Evolutionary conservation across 2,329 filamentous ascomycete species (phyloP).

Genomic region (Microdochium trichocladiopsis): DNA sequence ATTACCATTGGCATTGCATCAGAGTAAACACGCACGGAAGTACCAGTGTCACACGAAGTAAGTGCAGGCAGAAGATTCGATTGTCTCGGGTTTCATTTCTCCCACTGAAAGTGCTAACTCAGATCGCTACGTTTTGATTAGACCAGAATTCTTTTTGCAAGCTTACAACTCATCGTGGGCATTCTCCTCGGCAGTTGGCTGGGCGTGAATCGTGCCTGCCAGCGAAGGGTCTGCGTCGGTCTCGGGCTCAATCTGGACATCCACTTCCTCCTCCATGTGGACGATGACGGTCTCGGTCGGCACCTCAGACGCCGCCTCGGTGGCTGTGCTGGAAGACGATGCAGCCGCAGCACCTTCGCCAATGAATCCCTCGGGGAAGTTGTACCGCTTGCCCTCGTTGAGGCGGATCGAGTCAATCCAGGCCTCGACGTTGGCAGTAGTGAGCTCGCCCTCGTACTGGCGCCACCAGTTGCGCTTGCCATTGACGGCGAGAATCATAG

Average conservation of each 20-base stretch:
- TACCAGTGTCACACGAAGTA: background rate
- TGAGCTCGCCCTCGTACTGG: constrained; percentile 57
- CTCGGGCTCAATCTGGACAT: constrained; percentile 18
- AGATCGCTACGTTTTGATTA: background rate
- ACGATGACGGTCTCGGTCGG: constrained; percentile 34
- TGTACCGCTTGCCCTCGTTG: constrained; percentile 76
- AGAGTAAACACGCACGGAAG: too few relatives aligned
- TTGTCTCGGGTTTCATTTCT: too few relatives aligned
- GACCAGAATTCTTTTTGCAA: background rate
- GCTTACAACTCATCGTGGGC: constrained; percentile 44
- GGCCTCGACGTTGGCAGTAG: constrained; percentile 58
- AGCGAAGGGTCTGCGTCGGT: constrained; percentile 12
- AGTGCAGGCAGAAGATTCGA: too few relatives aligned
- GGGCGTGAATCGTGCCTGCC: background rate
- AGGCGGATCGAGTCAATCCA: constrained; percentile 92
- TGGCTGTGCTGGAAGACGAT: background rate
- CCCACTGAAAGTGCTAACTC: background rate
- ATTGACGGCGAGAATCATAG: constrained; percentile 78
- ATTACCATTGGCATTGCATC: background rate
- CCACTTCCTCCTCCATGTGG: constrained; percentile 22
- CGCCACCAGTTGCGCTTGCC: constrained; percentile 83
- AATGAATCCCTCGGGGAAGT: constrained; percentile 58
- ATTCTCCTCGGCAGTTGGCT: constrained; percentile 23
- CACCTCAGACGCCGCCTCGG: constrained; percentile 26
- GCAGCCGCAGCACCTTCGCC: constrained; percentile 26